Evolutionary conservation across 306 rosid genomes (phyloP), one percentile per base, ranked within the genome.

Genomic region (Calophaca sinica): DNA sequence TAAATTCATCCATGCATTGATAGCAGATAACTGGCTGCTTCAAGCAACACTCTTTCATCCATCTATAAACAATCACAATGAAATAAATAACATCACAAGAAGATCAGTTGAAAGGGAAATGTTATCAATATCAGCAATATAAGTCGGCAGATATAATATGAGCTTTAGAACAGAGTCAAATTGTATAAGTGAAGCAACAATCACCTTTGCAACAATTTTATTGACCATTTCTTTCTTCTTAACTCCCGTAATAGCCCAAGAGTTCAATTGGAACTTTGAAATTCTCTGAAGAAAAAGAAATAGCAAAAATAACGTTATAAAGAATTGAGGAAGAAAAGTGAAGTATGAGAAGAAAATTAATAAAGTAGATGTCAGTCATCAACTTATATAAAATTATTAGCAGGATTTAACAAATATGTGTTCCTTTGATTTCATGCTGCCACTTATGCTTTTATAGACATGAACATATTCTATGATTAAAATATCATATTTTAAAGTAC

Each of bases 241-340:
- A 70, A 89, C 85, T 74, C 98, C 96, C 75, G 96, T 84, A 65
- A 90, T 83, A 28, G 94, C 93, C 86, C 90, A 76, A 85, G 90
- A 83, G 83, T 84, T 88, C 85, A 66, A 68, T 7, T 91, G 75
- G 75, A 42, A 73, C 45, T 74, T 87, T 63, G 79, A 70, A 62
- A 45, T 68, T 63, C 49, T 62, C 94, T 93, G 89, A 33, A 57
- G 76, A 67, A 45, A 15, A 74, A 1, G 10, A 2, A 52, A 6
- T 52, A 2, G 26, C 9, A 14, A 52, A 52, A 52, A 13, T 52
- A 14, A 20, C 6, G 15, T 15, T 50, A 13, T 13, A n/a, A 50
- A 62, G 36, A 12, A 62, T 35, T 8, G 39, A 36, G 49, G 26
- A 5, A 49, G 20, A 49, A 20, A 68, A 29, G 10, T 9, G 78